These are phyloP conservation scores for Aspergillus sp. DNA, from an alignment of 2,329 filamentous ascomycete genomes.

Conservation along the genomic window DNA sequence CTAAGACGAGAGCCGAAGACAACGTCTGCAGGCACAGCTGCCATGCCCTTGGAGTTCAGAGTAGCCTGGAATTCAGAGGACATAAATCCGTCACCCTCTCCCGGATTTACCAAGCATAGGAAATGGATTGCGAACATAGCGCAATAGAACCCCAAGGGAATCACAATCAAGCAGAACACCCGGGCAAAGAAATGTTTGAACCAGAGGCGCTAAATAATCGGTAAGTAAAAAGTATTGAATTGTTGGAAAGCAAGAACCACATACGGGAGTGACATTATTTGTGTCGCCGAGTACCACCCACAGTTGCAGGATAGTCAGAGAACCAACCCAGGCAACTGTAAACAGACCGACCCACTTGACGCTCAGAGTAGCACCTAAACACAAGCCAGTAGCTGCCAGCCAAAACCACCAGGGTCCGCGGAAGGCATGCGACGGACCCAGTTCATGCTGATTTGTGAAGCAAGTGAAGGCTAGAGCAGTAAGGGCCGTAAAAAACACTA, in stretches of 20 bases:
- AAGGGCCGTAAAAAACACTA: conserved; percentile 89
- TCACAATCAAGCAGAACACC: conserved; percentile 84
- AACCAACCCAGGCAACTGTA: conserved; percentile 97
- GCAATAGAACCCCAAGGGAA: conserved; percentile 89
- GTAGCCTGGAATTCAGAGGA: conserved; percentile 98
- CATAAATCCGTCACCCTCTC: conserved; percentile 99
- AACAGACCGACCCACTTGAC: conserved; percentile 99
- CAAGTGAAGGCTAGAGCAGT: conserved; percentile 87
- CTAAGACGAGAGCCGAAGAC: conserved; percentile 82
- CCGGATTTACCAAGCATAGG: conserved; percentile 85
- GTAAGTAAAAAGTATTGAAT: conserved; percentile 22
- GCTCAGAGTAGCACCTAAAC: conserved; percentile 84
- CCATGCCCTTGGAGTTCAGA: conserved; percentile 94
- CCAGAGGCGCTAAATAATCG: conserved; percentile 63
- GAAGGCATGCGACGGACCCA: conserved; percentile 86
- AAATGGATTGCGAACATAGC: conserved; percentile 98
- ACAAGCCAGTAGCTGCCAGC: conserved; percentile 81
- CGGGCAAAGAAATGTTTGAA: conserved; percentile 93
- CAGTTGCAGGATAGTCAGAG: conserved; percentile 84
- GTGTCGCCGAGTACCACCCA: conserved; percentile 93
- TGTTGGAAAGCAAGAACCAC: conserved; percentile 23
- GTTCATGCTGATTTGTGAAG: conserved; percentile 96
- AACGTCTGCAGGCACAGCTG: conserved; percentile 89
- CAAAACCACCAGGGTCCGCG: conserved; percentile 96
- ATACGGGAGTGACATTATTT: conserved; percentile 75